Evolutionary conservation across 2,329 filamentous ascomycete genomes (phyloP), one percentile per base, ranked within the genome.

Genomic region (Colletotrichum sp.): DNA sequence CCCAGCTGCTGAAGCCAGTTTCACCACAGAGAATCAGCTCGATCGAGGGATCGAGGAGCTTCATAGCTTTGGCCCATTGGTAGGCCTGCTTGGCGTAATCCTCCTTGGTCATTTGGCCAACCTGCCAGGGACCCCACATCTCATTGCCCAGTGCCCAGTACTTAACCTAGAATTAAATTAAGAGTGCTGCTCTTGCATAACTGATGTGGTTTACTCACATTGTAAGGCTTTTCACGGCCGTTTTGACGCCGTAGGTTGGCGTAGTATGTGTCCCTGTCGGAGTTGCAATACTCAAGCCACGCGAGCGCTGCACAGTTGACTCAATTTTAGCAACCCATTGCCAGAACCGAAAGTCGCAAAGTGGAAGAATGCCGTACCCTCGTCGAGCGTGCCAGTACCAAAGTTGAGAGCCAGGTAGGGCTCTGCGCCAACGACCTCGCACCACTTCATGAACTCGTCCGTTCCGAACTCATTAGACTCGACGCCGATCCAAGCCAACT

Each of bases 211-310:
- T 8, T 39, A 68, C 74, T 21, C 71, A 82, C 84, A 75, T 93
- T 93, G 85, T 96, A 96, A 6, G 95, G 95, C 85, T 95, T 91
- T 72, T 93, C 89, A 36, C 91, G 92, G 13, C 95, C 95, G 84
- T 97, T 93, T 80, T 93, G 89, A 15, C 95, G 90, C 36, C 95
- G 92, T 66, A 96, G 88, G 82, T 96, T 96, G 77, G 95, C 95
- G 83, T 95, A 97, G 87, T 96, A 90, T 12, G 94, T 96, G 84
- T 96, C 90, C 71, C 89, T 88, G n/a, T 90, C 91, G 4, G 92
- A 93, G 85, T 97, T 97, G 88, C 95, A 97, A 87, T 97, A 97
- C 82, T 97, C 95, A 24, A 97, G 88, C 95, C 95, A 97, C 13
- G 89, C 94, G 36, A 96, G 88, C 3, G 88, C 90, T 84, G 59